phyloP scores from a whole-genome alignment of 2,329 filamentous ascomycete genomes.

The Emericellopsis atlantica region DNA sequence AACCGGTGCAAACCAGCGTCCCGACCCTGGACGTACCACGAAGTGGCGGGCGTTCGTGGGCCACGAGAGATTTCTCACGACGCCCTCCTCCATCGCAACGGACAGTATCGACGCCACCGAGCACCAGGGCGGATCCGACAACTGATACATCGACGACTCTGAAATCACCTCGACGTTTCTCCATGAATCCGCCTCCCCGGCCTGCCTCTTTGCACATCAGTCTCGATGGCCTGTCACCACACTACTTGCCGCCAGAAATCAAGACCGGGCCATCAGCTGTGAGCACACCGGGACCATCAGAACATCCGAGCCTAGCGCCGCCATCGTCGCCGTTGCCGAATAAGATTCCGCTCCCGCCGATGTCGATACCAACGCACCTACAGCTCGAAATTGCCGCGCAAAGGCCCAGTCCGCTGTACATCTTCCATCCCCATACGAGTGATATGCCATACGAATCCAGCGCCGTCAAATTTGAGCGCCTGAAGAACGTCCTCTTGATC shows the following conservation, averaged over 20 bases:
- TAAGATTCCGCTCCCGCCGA: slow-evolving; percentile 49
- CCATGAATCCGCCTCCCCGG: slow-evolving; percentile 30
- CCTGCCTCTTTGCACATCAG: slow-evolving; percentile 33
- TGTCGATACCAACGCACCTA: slow-evolving; percentile 53
- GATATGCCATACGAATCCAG: slow-evolving; percentile 80
- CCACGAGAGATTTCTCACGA: slow-evolving; percentile 11
- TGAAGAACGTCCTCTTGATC: slow-evolving; percentile 78
- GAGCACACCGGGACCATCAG: slow-evolving; percentile 2
- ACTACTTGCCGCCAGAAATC: slow-evolving; percentile 7
- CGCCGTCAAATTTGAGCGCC: slow-evolving; percentile 78
- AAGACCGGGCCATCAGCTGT: slow-evolving; percentile 11
- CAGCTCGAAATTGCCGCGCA: slow-evolving; percentile 52
- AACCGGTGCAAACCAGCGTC: slow-evolving; percentile 11
- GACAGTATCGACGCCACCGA: slow-evolving; percentile 41
- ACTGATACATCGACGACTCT: slow-evolving; percentile 11
- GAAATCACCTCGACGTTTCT: slow-evolving; percentile 31
- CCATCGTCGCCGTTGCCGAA: slow-evolving; percentile 37
- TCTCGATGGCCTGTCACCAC: slow-evolving; percentile 10
- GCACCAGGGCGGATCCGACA: slow-evolving; percentile 22
- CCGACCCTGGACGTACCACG: not conserved
- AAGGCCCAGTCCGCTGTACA: slow-evolving; percentile 52
- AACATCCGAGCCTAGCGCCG: not conserved
- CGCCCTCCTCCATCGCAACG: slow-evolving; percentile 20
- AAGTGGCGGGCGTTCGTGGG: not conserved
- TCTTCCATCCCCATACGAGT: slow-evolving; percentile 42